phyloP scores from a whole-genome alignment of 768 basidiomycete genomes.

The Nevesoporus exiguus region DNA sequence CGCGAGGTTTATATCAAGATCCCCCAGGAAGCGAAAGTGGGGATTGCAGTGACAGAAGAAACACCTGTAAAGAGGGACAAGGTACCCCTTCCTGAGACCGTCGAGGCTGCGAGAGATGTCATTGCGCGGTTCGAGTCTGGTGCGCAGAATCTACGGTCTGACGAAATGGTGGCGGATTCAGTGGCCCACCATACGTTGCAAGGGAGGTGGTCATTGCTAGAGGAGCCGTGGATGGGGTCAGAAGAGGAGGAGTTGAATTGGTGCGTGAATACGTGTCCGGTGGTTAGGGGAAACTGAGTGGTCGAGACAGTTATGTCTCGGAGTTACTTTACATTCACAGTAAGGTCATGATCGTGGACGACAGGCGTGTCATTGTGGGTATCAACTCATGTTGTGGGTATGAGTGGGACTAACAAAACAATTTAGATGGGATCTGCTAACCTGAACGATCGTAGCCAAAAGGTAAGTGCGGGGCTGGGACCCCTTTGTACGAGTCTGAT shows the following conservation, averaged over 20 bases:
- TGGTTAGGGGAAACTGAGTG: slow-evolving; percentile 7
- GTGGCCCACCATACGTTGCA: slow-evolving; percentile 78
- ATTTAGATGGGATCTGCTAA: slow-evolving; percentile 89
- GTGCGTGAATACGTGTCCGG: slow-evolving; percentile 42
- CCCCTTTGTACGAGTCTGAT: slow-evolving; percentile 1
- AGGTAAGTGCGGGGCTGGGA: slow-evolving; percentile 35
- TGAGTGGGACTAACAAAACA: slow-evolving; percentile 2
- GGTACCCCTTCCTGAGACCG: slow-evolving; percentile 61
- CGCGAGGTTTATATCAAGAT: slow-evolving; percentile 57
- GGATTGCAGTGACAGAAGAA: slow-evolving; percentile 51
- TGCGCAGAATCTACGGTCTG: slow-evolving; percentile 50
- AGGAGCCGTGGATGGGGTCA: slow-evolving; percentile 84
- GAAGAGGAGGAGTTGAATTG: slow-evolving; percentile 79
- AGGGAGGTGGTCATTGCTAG: slow-evolving; percentile 55
- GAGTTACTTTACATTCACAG: slow-evolving; percentile 81
- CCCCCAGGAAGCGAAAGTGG: slow-evolving; percentile 48
- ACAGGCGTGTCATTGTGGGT: slow-evolving; percentile 81
- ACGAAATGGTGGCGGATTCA: slow-evolving; percentile 66
- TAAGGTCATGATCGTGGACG: slow-evolving; percentile 94
- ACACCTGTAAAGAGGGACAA: slow-evolving; percentile 52
- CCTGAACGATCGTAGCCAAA: slow-evolving; percentile 84
- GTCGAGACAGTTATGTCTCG: slow-evolving; percentile 61
- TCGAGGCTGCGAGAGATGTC: slow-evolving; percentile 65
- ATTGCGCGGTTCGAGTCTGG: slow-evolving; percentile 70
- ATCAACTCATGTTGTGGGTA: neutral